A percentile compares a stretch with the other conserved stretches of the same genome.
phyloP scores from a whole-genome alignment of 164 flowering plant species.

The Macadamia integrifolia region DNA sequence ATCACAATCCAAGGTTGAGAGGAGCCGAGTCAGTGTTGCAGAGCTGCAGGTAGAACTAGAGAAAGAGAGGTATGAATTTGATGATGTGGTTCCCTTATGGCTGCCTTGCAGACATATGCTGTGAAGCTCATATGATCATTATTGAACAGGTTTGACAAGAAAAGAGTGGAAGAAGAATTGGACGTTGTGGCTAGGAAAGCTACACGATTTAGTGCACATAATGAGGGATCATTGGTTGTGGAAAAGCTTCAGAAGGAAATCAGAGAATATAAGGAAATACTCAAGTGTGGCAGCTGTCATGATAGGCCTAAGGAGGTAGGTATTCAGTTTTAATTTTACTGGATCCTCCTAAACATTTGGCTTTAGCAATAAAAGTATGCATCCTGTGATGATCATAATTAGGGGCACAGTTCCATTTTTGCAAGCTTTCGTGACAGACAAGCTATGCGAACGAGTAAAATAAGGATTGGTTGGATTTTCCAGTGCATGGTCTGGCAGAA shows the following conservation, averaged over 20 bases:
- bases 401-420: too few species aligned
- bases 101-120: not conserved
- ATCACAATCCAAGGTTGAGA: constrained; percentile 48
- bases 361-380: too few species aligned
- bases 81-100: not conserved
- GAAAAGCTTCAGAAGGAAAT: constrained; percentile 82
- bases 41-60: constrained; percentile 67
- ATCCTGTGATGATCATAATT: too few species aligned
- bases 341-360: too few species aligned
- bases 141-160: constrained; percentile 54
- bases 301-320: constrained; percentile 91
- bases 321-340: not conserved
- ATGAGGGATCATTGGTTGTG: constrained; percentile 54
- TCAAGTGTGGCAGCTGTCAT: constrained; percentile 82
- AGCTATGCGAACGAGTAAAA: too few species aligned
- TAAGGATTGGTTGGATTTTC: too few species aligned
- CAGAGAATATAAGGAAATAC: constrained; percentile 68
- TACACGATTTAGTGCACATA: constrained; percentile 45
- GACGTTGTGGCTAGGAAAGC: constrained; percentile 57
- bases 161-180: constrained; percentile 75
- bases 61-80: constrained; percentile 54
- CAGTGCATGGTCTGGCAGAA: too few species aligned
- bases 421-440: too few species aligned
- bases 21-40: constrained; percentile 36
- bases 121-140: not conserved